phyloP scores from a whole-genome alignment of 1,284 basidiomycete genomes.

The Tylopilus sp. region DNA sequence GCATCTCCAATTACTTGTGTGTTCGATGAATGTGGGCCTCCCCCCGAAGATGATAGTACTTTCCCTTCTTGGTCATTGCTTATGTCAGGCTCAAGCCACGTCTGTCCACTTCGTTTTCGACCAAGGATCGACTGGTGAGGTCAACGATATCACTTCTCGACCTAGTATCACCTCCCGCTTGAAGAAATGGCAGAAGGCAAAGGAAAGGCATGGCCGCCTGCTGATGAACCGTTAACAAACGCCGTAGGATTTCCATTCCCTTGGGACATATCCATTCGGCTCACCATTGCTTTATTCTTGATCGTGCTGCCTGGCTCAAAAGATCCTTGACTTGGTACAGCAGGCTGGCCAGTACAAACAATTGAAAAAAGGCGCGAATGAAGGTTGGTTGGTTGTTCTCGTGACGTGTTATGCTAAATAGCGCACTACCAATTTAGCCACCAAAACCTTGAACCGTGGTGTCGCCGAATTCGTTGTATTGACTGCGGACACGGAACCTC shows the following conservation, averaged over 20 bases:
- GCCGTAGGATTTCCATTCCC: constrained; percentile 57
- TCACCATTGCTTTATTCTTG: constrained; percentile 5
- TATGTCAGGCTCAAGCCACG: too few relatives aligned
- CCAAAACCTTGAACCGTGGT: constrained; percentile 98
- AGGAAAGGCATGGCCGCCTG: constrained; percentile 91
- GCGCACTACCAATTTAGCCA: constrained; percentile 50
- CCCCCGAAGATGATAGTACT: too few relatives aligned
- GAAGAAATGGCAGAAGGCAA: constrained; percentile 56
- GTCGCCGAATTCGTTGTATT: constrained; percentile 98
- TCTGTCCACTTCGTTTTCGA: too few relatives aligned
- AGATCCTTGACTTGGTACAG: constrained; percentile 90
- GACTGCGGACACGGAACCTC: constrained; percentile 96
- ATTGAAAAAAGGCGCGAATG: constrained; percentile 97
- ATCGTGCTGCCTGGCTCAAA: constrained; percentile 4
- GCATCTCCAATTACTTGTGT: too few relatives aligned
- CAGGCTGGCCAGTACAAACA: constrained; percentile 94
- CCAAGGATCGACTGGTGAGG: constrained; percentile 83
- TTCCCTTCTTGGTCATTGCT: too few relatives aligned
- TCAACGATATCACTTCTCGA: constrained; percentile 39
- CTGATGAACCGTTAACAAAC: constrained; percentile 89
- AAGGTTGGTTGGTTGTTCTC: constrained; percentile 53
- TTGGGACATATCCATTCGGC: neutral
- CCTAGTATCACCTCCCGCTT: constrained; percentile 1
- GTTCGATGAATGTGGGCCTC: too few relatives aligned
- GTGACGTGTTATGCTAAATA: constrained; percentile 8